Base-by-base conservation (phyloP, 2,329 filamentous ascomycete species). In the Didymella keratinophila region DNA sequence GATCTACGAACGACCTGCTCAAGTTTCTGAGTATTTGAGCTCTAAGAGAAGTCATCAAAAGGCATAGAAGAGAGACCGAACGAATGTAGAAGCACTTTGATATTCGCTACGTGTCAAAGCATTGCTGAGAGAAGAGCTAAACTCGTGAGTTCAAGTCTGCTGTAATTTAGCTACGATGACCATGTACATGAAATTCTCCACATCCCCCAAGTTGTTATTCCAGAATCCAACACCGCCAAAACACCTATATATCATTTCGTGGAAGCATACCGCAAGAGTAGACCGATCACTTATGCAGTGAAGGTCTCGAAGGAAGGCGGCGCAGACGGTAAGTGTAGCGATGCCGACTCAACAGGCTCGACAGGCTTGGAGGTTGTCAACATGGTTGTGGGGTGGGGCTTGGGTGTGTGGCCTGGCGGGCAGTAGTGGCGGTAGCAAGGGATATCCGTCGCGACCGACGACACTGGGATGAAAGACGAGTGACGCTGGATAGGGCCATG, bases 341-440 rank as follows among this genome's bases (percentile, higher is more conserved):
- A n/a, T 2, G 18, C 48, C 1, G 48, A 20, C 9, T 9, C n/a
- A 2, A 32, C n/a, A 20, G 50, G 5, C n/a, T n/a, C 16, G 9
- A 27, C 14, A 21, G 43, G 27, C 9, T 39, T 21, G 2, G 23
- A 18, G 16, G 16, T 25, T 2, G 25, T 53, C 5, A 25, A 1
- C n/a, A 27, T 39, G 18, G 18, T 47, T 2, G 52, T 54, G 3
- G 25, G 20, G 6, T 2, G 2, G 6, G 20, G 20, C n/a, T 21
- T 14, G 4, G 37, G 11, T 4, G 11, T 23, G 11, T 23, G 6
- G 10, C 20, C 20, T 14, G 20, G 14, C 0, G 37, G 44, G 9
- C 44, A 58, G 49, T 53, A 58, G 44, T 58, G 49, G 10, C 23
- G 30, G 16, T 21, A 37, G 20, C 49, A 52, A 1, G 28, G 6